A percentile compares a stretch with the other conserved stretches of the same genome.
Evolutionary conservation across 495 filamentous ascomycete species (phyloP).

Genomic region (Tuber indicum): DNA sequence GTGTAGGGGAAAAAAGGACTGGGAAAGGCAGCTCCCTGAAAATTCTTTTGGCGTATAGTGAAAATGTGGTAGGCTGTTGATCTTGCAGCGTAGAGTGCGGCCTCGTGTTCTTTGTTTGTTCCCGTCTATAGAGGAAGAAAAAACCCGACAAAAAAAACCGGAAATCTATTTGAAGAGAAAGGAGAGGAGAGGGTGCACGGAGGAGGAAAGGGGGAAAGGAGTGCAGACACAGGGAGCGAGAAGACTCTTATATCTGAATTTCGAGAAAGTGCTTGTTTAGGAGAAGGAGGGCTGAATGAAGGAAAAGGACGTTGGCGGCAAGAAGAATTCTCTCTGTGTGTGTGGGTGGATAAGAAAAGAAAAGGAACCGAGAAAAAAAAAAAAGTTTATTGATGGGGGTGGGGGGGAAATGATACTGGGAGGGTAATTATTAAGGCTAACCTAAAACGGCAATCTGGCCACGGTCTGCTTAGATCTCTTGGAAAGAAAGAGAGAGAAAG

Average conservation of each 20-base stretch:
- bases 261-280: neutral
- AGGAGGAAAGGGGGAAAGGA: conserved; percentile 35
- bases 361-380: conserved; percentile 43
- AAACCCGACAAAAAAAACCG: conserved; percentile 46
- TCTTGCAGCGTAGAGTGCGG: conserved; percentile 38
- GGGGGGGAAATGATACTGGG: neutral
- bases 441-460: neutral
- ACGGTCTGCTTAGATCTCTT: neutral
- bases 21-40: conserved; percentile 15
- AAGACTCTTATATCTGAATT: conserved; percentile 1
- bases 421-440: neutral
- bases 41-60: conserved; percentile 42
- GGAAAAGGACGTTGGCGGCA: conserved; percentile 33
- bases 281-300: conserved; percentile 17
- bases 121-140: conserved; percentile 37
- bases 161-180: conserved; percentile 46
- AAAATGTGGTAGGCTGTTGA: conserved; percentile 42
- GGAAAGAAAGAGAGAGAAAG: neutral
- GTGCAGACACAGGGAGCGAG: neutral
- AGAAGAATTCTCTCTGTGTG: conserved; percentile 28
- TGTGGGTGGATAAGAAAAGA: conserved; percentile 37
- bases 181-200: conserved; percentile 41
- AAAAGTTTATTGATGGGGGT: neutral
- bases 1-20: conserved; percentile 22
- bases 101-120: conserved; percentile 14